Conservation (phyloP, 768 basidiomycete genomes). For the Calocybe gangraenosa region DNA sequence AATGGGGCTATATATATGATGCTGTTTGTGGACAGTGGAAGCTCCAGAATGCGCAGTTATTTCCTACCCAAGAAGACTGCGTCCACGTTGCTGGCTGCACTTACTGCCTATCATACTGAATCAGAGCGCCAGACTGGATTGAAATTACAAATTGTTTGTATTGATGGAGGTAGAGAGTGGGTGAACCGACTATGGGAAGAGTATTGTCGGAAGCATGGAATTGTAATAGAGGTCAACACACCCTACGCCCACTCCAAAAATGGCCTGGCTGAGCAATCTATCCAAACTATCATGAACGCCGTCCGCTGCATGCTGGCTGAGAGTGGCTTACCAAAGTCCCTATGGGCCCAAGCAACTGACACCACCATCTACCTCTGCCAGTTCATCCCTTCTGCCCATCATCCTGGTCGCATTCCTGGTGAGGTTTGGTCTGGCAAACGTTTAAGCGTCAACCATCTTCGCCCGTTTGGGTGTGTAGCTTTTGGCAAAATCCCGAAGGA, state of each 20-base stretch:
- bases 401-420: constrained; percentile 15
- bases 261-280: constrained; percentile 22
- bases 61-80: too few relatives aligned
- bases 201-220: constrained; percentile 19
- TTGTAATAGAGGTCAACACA: constrained; percentile 17
- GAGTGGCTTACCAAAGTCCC: constrained; percentile 14
- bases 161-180: constrained; percentile 18
- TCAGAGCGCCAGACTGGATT: too few relatives aligned
- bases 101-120: too few relatives aligned
- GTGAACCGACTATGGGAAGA: constrained; percentile 17
- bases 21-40: background rate
- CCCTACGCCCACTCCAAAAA: constrained; percentile 25
- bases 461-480: constrained; percentile 6
- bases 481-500: constrained; percentile 18
- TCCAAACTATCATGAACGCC: constrained; percentile 17
- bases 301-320: constrained; percentile 18
- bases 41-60: too few relatives aligned
- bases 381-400: constrained; percentile 15
- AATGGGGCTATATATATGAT: background rate
- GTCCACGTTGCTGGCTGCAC: too few relatives aligned
- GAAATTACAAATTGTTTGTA: too few relatives aligned
- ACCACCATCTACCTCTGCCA: constrained; percentile 22
- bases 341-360: constrained; percentile 17
- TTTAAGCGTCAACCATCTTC: constrained; percentile 16
- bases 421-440: background rate